These are phyloP conservation scores for Verruconis gallopava DNA, from an alignment of 2,329 filamentous ascomycete species.

Conservation along the genomic window DNA sequence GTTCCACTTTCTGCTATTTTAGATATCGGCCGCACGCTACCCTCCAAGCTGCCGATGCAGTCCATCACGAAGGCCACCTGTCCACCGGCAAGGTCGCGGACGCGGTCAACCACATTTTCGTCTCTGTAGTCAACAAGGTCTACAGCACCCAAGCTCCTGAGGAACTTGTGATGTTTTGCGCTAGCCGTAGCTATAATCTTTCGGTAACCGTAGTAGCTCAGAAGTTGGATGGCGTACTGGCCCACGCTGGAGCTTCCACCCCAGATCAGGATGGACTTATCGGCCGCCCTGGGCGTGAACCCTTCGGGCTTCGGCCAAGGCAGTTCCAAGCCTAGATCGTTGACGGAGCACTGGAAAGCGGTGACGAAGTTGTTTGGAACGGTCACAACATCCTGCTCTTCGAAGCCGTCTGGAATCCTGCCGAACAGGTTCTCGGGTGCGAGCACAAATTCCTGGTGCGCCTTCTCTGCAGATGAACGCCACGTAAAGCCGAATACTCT, in stretches of 20 bases:
- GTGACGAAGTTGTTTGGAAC: slow-evolving; percentile 45
- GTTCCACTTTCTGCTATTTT: slow-evolving; percentile 37
- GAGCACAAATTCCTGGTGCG: slow-evolving; percentile 44
- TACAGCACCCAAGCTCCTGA: slow-evolving; percentile 20
- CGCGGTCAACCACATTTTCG: not conserved
- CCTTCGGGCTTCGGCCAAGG: slow-evolving; percentile 42
- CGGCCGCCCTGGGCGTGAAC: slow-evolving; percentile 24
- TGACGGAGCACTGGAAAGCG: slow-evolving; percentile 41
- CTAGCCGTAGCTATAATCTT: slow-evolving; percentile 27
- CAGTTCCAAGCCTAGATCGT: slow-evolving; percentile 39
- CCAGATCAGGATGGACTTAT: slow-evolving; percentile 19
- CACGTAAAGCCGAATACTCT: slow-evolving; percentile 44
- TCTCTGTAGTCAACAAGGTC: slow-evolving; percentile 20
- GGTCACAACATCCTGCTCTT: slow-evolving; percentile 34
- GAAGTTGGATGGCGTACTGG: slow-evolving; percentile 27
- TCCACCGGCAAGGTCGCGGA: not conserved
- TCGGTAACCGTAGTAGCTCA: slow-evolving; percentile 39
- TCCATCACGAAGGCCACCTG: slow-evolving; percentile 17
- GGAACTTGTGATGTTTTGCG: slow-evolving; percentile 16
- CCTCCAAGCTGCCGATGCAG: slow-evolving; percentile 21
- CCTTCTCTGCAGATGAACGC: slow-evolving; percentile 34
- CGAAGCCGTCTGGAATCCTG: slow-evolving; percentile 12
- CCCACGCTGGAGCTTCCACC: slow-evolving; percentile 22
- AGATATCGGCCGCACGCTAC: slow-evolving; percentile 26
- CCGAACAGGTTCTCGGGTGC: slow-evolving; percentile 37